Percentiles rank a stretch among this genome's conserved stretches.
These are phyloP conservation scores for Aspergillus udagawae DNA, from an alignment of 2,329 filamentous ascomycete genomes.

Conservation along the genomic window DNA sequence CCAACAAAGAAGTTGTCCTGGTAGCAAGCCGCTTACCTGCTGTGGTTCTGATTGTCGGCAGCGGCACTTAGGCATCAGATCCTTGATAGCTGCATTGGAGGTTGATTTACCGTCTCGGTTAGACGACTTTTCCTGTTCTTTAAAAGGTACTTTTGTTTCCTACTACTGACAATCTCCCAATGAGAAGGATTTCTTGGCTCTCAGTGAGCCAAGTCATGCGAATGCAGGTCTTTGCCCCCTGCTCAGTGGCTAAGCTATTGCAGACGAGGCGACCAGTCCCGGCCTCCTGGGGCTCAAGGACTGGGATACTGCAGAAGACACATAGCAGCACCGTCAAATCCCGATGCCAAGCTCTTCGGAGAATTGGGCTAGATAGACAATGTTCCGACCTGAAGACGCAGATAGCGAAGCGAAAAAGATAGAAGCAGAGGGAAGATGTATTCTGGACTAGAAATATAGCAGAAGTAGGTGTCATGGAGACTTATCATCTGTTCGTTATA, in stretches of 20 bases:
- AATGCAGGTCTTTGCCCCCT: neutral
- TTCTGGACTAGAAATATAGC: neutral
- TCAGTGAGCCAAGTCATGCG: neutral
- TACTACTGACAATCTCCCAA: neutral
- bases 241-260: constrained; percentile 4
- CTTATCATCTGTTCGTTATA: neutral
- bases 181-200: neutral
- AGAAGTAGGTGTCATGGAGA: neutral
- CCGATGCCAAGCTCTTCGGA: neutral
- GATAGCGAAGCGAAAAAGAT: neutral
- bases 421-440: neutral
- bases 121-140: neutral
- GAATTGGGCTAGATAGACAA: neutral
- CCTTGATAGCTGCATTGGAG: neutral
- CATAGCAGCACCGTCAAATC: neutral
- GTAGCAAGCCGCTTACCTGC: neutral
- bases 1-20: neutral
- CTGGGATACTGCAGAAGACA: constrained; percentile 7
- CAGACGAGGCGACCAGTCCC: constrained; percentile 21
- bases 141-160: neutral
- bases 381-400: neutral
- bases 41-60: neutral
- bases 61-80: neutral
- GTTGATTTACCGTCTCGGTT: neutral
- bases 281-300: constrained; percentile 13